Evolutionary conservation across 1,284 basidiomycete species (phyloP).

Genomic region (Schizopora paradoxa): DNA sequence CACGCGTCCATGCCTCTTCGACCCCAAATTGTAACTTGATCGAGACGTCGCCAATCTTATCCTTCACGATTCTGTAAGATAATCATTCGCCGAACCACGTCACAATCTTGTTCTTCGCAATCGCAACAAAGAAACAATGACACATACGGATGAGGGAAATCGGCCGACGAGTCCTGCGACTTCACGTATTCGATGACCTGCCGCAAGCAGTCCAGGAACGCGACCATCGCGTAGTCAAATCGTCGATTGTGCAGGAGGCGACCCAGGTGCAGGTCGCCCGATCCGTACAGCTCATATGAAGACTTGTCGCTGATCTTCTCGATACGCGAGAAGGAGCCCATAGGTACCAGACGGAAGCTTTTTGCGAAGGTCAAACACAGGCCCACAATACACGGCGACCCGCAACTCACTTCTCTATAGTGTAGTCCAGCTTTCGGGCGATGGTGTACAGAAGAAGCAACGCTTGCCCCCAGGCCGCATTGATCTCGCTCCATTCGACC

Average conservation of each 20-base stretch:
- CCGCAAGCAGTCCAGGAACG: conserved; percentile 90
- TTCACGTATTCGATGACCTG: conserved; percentile 85
- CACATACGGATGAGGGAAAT: conserved; percentile 81
- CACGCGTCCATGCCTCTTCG: conserved; percentile 95
- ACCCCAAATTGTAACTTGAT: conserved; percentile 92
- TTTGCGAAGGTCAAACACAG: conserved; percentile 15
- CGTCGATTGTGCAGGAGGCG: conserved; percentile 89
- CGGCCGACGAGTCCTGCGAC: conserved; percentile 63
- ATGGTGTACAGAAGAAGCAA: conserved; percentile 89
- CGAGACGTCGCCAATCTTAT: conserved; percentile 93
- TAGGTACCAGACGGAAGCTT: conserved; percentile 85
- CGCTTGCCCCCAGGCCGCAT: conserved; percentile 97
- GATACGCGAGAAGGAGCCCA: conserved; percentile 90
- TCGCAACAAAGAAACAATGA: conserved; percentile 21
- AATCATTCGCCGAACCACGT: too few relatives aligned
- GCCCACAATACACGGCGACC: conserved; percentile 7
- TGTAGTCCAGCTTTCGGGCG: conserved; percentile 82
- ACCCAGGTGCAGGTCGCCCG: conserved; percentile 84
- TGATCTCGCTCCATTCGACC: conserved; percentile 99
- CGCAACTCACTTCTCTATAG: conserved; percentile 70
- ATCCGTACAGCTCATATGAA: conserved; percentile 85
- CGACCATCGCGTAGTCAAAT: conserved; percentile 95
- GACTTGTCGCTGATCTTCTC: conserved; percentile 81
- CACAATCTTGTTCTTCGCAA: not conserved
- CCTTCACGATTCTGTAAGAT: conserved; percentile 77